Evolutionary conservation across 345 rosid species (phyloP), one percentile per base, ranked within the genome.

Genomic region (Diplotaxis tenuifolia): DNA sequence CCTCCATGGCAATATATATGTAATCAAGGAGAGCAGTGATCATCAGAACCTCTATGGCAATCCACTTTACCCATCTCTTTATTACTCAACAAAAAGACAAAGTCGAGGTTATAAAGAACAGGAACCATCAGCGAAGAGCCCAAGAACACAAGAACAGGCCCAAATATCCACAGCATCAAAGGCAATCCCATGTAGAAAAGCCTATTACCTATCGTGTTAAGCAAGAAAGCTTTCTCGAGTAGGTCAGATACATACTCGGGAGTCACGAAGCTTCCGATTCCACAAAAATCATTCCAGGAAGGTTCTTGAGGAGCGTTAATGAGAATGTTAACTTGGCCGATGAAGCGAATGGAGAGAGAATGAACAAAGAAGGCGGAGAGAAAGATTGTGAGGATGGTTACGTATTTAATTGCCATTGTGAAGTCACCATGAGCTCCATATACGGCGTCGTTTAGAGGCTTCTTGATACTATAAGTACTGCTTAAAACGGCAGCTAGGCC

Each of bases 401-500:
- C 97, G 70, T 87, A 95, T 69, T 95, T 95, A 34, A 92, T 72
- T 7, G 99, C 88, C 36, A 90, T 65, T 85, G 84, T 86, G 61
- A 90, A 85, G 57, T 95, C 99, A 0, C 99, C 99, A 15, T 95
- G 98, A 4, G 87, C 96, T 3, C 99, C 97, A 23, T 83, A 89
- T 1, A 89, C 82, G 54, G 86, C 49, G 77, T 92, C 94, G 71
- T 84, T 83, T 3, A 95, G 75, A 0, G 98, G 98, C 79, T 77
- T 89, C 84, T 95, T 95, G 22, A 95, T 82, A 73, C 89, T 86
- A 77, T 95, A 95, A 0, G 98, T 90, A 83, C 99, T 95, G 91
- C 98, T 92, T 53, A 95, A 72, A 20, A 95, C 86, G 0, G 99
- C 94, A 0, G 94, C 99, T 5, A 92, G 77, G 7, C 98, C 97